phyloP scores from a whole-genome alignment of 345 rosid species.

The Rhodomyrtus tomentosa region DNA sequence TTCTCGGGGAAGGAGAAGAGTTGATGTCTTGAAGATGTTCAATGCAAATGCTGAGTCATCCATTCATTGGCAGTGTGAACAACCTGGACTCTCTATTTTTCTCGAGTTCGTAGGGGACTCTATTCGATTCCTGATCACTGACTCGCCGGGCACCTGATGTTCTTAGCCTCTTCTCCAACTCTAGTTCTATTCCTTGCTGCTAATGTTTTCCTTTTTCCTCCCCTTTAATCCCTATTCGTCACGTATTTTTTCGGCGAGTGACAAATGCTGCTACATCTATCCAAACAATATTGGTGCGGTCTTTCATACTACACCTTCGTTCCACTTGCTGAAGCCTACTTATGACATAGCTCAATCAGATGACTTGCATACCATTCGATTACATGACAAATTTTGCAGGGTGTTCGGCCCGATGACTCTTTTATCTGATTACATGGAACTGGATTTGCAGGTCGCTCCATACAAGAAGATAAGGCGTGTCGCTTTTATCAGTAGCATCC shows the following conservation, averaged over 20 bases:
- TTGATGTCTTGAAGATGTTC: not conserved
- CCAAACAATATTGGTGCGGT: not conserved
- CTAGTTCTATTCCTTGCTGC: not conserved
- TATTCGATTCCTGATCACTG: not conserved
- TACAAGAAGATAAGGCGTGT: slow-evolving; percentile 75
- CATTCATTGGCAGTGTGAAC: not conserved
- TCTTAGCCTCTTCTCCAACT: not conserved
- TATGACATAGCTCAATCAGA: not conserved
- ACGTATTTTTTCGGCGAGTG: no score
- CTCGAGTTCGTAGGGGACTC: not conserved
- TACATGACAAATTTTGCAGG: not conserved
- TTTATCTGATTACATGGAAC: not conserved
- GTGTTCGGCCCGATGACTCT: not conserved
- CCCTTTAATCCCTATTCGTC: not conserved
- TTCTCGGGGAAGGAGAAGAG: not conserved
- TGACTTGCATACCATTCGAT: not conserved
- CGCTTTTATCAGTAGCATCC: slow-evolving; percentile 55
- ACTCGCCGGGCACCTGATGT: not conserved
- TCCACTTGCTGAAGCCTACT: not conserved
- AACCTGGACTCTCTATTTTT: not conserved
- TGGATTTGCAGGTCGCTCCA: slow-evolving; percentile 58
- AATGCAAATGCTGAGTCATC: not conserved
- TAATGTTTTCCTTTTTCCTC: not conserved
- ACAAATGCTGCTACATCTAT: not conserved
- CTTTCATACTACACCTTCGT: not conserved